These are phyloP conservation scores for Auricularia sp. DNA, from an alignment of 768 basidiomycete genomes.

Conservation along the genomic window DNA sequence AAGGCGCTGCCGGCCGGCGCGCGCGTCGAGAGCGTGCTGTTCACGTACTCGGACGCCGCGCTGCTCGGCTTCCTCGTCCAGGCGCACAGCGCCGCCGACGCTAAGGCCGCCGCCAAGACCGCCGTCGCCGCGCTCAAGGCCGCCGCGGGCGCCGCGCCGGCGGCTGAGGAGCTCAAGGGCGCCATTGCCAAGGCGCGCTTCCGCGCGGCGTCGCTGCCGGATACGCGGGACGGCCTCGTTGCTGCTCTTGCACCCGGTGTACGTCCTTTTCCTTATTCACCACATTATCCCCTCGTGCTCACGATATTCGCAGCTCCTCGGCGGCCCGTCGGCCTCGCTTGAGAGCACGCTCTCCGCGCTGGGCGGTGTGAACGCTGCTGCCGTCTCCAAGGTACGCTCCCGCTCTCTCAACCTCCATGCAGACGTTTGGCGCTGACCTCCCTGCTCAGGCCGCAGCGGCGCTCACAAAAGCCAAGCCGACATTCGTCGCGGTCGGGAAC, in stretches of 20 bases:
- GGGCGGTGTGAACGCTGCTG: constrained; percentile 54
- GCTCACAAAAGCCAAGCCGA: constrained; percentile 69
- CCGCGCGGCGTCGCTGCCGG: constrained; percentile 55
- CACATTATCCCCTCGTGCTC: constrained; percentile 2
- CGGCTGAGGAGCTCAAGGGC: constrained; percentile 58
- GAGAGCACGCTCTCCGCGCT: constrained; percentile 56
- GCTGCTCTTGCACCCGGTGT: constrained; percentile 57
- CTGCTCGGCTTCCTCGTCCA: constrained; percentile 78
- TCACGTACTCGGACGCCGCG: constrained; percentile 87
- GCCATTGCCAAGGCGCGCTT: constrained; percentile 89
- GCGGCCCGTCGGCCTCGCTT: constrained; percentile 44
- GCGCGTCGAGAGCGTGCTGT: constrained; percentile 61
- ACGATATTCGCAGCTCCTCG: constrained; percentile 41
- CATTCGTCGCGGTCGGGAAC: constrained; percentile 81
- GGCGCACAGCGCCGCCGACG: constrained; percentile 48
- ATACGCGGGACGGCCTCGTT: constrained; percentile 59
- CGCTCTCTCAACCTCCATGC: too few relatives aligned
- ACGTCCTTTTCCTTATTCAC: constrained; percentile 11
- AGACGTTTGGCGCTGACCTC: too few relatives aligned
- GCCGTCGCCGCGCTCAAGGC: constrained; percentile 57
- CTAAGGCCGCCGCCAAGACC: constrained; percentile 58
- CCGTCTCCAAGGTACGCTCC: constrained; percentile 42
- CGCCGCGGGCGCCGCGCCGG: constrained; percentile 25
- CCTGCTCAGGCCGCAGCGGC: constrained; percentile 46
- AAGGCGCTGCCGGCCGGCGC: constrained; percentile 47